Conservation (phyloP, 163 green algal species). For the Scenedesmus sp. region DNA sequence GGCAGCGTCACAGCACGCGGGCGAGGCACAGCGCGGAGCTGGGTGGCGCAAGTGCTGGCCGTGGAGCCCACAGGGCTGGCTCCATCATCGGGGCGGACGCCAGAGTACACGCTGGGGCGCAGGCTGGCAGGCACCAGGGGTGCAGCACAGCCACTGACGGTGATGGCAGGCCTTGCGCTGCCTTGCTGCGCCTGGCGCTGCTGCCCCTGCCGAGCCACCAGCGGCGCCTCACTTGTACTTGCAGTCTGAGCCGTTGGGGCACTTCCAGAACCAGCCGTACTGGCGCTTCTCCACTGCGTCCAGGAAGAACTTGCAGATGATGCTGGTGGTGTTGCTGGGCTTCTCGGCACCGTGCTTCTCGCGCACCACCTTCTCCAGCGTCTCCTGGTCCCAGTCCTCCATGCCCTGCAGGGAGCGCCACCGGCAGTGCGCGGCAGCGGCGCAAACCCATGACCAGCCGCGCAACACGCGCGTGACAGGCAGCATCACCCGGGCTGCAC, state of each 20-base stretch:
- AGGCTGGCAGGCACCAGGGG: no score
- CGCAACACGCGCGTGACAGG: no score
- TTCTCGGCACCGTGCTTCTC: constrained; percentile 91
- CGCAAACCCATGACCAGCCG: no score
- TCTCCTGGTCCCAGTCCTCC: constrained; percentile 97
- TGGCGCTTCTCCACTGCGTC: constrained; percentile 93
- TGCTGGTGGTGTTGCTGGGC: constrained; percentile 82
- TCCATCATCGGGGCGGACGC: no score
- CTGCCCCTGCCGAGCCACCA: no score
- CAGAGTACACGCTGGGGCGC: background rate
- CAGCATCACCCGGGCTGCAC: no score
- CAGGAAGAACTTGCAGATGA: constrained; percentile 91
- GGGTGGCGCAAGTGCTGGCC: background rate
- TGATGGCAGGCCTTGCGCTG: no score
- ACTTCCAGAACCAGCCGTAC: constrained; percentile 98
- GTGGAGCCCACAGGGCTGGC: no score
- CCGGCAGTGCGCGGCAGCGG: no score
- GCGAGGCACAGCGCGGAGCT: background rate
- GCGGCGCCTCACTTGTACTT: constrained; percentile 81
- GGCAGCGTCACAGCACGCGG: background rate
- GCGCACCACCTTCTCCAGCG: constrained; percentile 92
- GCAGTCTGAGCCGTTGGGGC: constrained; percentile 96
- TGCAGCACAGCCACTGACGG: no score
- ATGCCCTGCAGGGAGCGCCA: constrained; percentile 84
- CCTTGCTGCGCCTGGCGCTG: no score